Base-by-base conservation (phyloP, 192 early-diverging fungal species). In the Coemansia sp. region DNA sequence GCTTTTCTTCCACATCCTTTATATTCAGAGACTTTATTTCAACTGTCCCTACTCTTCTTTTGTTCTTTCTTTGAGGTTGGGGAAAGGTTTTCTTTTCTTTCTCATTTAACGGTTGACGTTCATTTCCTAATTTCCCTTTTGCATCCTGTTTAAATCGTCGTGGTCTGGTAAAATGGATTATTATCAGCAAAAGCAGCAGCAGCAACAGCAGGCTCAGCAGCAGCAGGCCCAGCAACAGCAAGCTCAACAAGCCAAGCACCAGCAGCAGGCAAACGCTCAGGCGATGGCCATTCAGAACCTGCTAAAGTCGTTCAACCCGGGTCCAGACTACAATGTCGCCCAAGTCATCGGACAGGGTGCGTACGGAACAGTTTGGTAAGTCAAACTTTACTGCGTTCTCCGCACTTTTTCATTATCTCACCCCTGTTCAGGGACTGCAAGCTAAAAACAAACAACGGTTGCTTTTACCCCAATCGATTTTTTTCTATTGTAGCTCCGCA, bases 361-460 rank as follows among this genome's bases (percentile, higher is more conserved):
- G 51, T 96, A 96, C 76, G 94, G 94, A 24, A 87, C 91, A 63
- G 94, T 96, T 39, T 94, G 92, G 94, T 93, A 89, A 82, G 81
- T 74, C 5, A 43, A 43, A 15, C 6, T 29, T 19, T 48, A 41
- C 17, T 58, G 27, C 21, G 2, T 17, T 37, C 51, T 50, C 61
- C 21, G 9, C 29, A 25, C 51, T 14, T 23, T 29, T 45, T 21
- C 43, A 3, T 37, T 17, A 8, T 12, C 54, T 32, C 7, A 17
- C 3, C 7, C 56, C 29, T 57, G 29, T 19, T 57, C n/a, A 37
- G n/a, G 37, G 21, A 21, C 56, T 19, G 32, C 32, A 29, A 15
- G 17, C 32, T 57, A 58, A 58, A 23, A 58, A 21, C 17, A 37
- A 58, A 37, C 47, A 19, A 21, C 47, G 7, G 17, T 56, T 56